Evolutionary conservation across 257 asterid species (phyloP), one percentile per base, ranked within the genome.

Genomic region (Rehmannia glutinosa): DNA sequence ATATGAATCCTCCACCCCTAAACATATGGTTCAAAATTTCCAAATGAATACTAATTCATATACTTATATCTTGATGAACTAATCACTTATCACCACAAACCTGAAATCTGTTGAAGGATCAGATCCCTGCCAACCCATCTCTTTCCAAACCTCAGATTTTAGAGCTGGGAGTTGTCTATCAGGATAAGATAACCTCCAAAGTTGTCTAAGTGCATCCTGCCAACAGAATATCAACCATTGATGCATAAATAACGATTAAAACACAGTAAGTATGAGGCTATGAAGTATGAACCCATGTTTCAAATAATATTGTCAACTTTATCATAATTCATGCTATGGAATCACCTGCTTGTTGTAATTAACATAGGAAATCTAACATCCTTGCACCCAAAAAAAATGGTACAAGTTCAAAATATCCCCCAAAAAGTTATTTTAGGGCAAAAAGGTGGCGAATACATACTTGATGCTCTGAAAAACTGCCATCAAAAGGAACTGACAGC

Each of bases 81-180:
- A 65, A 38, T 4, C 35, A 47, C 11, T 20, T 57, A 23, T 43
- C 55, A 69, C 61, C 43, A 56, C 69, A 65, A 64, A 92, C 98
- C 98, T 92, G 91, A 93, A 93, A 80, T 93, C 99, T 64, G 96
- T 90, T 49, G 97, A 88, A 68, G 99, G 99, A 72, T 93, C 99
- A 57, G 89, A 66, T 72, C 97, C 99, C 68, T 93, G 99, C 99
- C 99, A 93, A 7, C 99, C 99, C 99, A 93, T 93, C 17, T 93
- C 99, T 82, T 93, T 93, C 99, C 99, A 93, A 41, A 71, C 90
- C 80, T 81, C 97, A 23, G 99, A 93, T 70, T 90, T 90, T 63
- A 90, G 94, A 76, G 96, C 54, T 45, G 96, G 97, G 53, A 90
- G 96, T 8, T 69, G 81, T 51, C 92, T 77, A 60, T 86, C 89